Conservation (phyloP, 805 yeast genomes). For the Metschnikowia borealis region DNA sequence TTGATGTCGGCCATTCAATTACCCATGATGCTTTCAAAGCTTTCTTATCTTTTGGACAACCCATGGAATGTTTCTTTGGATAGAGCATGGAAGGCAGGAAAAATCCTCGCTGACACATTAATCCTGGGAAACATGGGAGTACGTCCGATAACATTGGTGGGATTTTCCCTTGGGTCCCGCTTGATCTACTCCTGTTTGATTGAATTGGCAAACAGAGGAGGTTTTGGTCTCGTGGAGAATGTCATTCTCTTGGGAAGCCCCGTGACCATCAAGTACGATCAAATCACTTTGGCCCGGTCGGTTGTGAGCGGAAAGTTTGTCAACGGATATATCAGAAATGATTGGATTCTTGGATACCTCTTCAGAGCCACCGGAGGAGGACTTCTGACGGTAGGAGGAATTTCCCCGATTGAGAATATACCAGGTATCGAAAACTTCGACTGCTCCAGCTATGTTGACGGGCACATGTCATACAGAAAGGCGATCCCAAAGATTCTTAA, state of each 20-base stretch:
- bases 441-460: constrained; percentile 82
- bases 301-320: constrained; percentile 87
- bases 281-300: constrained; percentile 71
- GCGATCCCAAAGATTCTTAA: constrained; percentile 82
- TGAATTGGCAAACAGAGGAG: constrained; percentile 81
- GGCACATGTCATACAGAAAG: constrained; percentile 96
- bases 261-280: constrained; percentile 71
- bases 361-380: constrained; percentile 97
- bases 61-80: constrained; percentile 98
- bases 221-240: constrained; percentile 83
- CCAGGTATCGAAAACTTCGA: constrained; percentile 79
- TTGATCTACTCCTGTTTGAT: constrained; percentile 85
- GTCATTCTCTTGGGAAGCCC: constrained; percentile 89
- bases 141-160: constrained; percentile 87
- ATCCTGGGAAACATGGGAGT: constrained; percentile 85
- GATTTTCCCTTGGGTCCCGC: constrained; percentile 91
- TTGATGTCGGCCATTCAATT: constrained; percentile 89
- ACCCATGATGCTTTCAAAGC: constrained; percentile 86
- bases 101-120: constrained; percentile 84
- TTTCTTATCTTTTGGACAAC: constrained; percentile 85
- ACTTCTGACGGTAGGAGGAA: constrained; percentile 82
- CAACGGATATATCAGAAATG: constrained; percentile 86
- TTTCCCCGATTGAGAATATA: constrained; percentile 64
- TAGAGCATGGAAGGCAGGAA: constrained; percentile 96
- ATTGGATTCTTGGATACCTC: constrained; percentile 93